Conservation (phyloP, 345 rosid genomes). For the Diplotaxis tenuifolia region DNA sequence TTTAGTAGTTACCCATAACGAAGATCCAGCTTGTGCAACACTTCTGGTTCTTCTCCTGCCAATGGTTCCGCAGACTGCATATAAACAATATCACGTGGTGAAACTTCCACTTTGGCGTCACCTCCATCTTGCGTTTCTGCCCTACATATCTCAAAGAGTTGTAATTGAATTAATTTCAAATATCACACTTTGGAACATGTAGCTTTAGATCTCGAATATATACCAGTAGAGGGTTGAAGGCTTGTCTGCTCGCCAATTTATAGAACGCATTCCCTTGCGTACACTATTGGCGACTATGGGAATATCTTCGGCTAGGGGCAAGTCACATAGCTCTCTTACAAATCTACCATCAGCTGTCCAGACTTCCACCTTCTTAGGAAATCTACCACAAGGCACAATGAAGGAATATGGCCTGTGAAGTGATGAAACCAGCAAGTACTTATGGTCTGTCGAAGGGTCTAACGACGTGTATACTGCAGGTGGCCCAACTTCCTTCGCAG, state of each 20-base stretch:
- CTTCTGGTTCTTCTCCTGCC: conserved; percentile 73
- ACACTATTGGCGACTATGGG: conserved; percentile 91
- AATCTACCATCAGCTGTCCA: conserved; percentile 80
- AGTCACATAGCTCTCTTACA: conserved; percentile 79
- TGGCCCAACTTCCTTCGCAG: conserved; percentile 59
- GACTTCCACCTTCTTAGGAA: conserved; percentile 85
- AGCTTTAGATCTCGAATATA: not conserved
- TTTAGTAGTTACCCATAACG: conserved; percentile 75
- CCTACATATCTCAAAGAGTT: conserved; percentile 52
- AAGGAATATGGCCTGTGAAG: conserved; percentile 90
- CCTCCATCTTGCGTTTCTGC: conserved; percentile 98
- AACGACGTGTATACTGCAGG: conserved; percentile 87
- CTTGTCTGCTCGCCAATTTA: conserved; percentile 96
- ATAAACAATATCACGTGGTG: conserved; percentile 90
- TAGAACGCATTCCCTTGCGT: conserved; percentile 85
- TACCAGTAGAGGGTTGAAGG: conserved; percentile 92
- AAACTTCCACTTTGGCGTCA: conserved; percentile 90
- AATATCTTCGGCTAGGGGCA: conserved; percentile 93
- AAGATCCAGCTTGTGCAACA: conserved; percentile 90
- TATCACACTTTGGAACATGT: not conserved
- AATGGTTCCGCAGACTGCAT: conserved; percentile 70
- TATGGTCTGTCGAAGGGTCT: conserved; percentile 89
- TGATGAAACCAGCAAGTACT: conserved; percentile 64
- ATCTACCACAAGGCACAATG: conserved; percentile 92
- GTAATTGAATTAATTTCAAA: conserved; percentile 8